Percentiles rank a stretch among this genome's conserved stretches.
These are phyloP conservation scores for Entophlyctis luteolus DNA, from an alignment of 192 early-diverging fungal genomes.

Conservation along the genomic window DNA sequence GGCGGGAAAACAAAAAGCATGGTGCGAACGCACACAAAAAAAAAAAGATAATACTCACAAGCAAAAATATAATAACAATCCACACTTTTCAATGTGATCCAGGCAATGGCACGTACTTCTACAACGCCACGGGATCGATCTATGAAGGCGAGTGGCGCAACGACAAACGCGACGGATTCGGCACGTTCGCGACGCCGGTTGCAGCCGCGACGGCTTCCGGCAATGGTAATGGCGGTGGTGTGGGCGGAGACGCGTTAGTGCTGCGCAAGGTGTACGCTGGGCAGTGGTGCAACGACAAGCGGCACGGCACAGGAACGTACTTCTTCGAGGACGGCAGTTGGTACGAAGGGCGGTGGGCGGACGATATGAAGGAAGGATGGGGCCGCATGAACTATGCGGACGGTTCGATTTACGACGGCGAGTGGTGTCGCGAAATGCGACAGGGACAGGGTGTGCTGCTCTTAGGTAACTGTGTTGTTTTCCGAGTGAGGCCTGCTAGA, in stretches of 20 bases:
- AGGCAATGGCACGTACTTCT: conserved; percentile 59
- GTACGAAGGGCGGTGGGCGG: conserved; percentile 55
- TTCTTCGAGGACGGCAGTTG: conserved; percentile 51
- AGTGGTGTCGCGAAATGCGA: conserved; percentile 54
- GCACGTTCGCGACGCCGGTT: conserved; percentile 51
- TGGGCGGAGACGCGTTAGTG: conserved; percentile 2
- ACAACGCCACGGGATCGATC: conserved; percentile 39
- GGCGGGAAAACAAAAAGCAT: conserved; percentile 51
- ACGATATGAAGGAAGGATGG: conserved; percentile 56
- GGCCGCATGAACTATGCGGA: conserved; percentile 51
- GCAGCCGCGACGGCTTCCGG: conserved; percentile 4
- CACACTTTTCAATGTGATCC: neutral
- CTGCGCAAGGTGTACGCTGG: conserved; percentile 58
- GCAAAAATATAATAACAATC: neutral
- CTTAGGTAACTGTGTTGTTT: conserved; percentile 27
- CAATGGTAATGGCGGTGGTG: neutral
- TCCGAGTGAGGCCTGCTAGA: too few species aligned
- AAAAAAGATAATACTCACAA: neutral
- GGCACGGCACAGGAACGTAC: conserved; percentile 52
- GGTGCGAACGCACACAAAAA: conserved; percentile 29
- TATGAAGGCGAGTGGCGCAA: conserved; percentile 59
- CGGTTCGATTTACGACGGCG: conserved; percentile 54
- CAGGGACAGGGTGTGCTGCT: conserved; percentile 59
- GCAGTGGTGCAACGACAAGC: conserved; percentile 46
- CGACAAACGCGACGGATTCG: conserved; percentile 50